Base-by-base conservation (phyloP, 1,139 yeast genomes). In the Blastobotrys indianensis region DNA sequence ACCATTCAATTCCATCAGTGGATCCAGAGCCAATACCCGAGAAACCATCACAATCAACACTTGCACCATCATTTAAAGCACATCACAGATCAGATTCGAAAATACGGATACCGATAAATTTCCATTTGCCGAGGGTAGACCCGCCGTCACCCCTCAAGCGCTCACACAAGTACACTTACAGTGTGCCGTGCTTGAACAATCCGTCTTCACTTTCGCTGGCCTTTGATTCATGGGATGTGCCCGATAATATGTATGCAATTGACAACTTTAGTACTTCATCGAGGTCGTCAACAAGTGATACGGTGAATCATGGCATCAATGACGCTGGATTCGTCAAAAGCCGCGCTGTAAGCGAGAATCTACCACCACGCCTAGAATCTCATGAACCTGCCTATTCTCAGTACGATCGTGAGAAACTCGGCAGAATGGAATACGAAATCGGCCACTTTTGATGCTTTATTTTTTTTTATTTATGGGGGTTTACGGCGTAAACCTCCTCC, bases 201-300 rank as follows among this genome's bases (percentile, higher is more conserved):
- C 7, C 41, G 25, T 16, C 41, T 2, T 32, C 45, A 7, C 25
- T 20, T 7, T 37, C 41, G 10, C 32, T 29, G 17, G 41, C 33
- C 11, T 45, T 45, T 17, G 48, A 45, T 36, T 20, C 36, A 29
- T 45, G 48, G 48, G 48, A 45, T 29, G 34, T 41, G 15, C 32
- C 33, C n/a, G 37, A 37, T 9, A 37, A 34, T 20, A 32, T 32
- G 40, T 13, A 17, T n/a, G 36, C 28, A 20, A 20, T 20, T 4
- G 25, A 20, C 25, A 20, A 20, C 25, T 20, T 20, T 4, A 20
- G 25, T 7, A 20, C 25, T 20, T 20, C 25, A 20, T 20, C 25
- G 25, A 20, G 25, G 25, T 29, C 37, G 42, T 20, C 37, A 43
- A n/a, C 38, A 39, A 23, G 28, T 33, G 39, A 2, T 33, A 17